These are phyloP conservation scores for Chaetothyriales sp. DNA, from an alignment of 2,329 filamentous ascomycete species.

Conservation along the genomic window DNA sequence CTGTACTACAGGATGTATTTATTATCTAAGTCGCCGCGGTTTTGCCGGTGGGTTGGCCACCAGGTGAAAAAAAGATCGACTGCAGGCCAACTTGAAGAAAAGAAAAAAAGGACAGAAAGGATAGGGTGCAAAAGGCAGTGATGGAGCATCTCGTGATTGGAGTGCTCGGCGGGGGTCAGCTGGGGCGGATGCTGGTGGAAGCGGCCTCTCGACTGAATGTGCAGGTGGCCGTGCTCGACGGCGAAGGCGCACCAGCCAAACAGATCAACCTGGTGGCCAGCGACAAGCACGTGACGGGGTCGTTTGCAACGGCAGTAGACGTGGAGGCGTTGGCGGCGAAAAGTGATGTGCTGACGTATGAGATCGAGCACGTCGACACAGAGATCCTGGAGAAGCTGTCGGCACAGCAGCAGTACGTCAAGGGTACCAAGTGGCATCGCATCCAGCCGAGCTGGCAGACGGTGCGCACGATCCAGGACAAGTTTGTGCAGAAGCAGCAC, in stretches of 20 bases:
- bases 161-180: conserved; percentile 52
- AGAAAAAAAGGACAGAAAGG: neutral
- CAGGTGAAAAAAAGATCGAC: neutral
- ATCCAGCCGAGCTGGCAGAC: conserved; percentile 69
- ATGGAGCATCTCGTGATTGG: conserved; percentile 27
- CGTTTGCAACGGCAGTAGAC: conserved; percentile 66
- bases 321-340: conserved; percentile 58
- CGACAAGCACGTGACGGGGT: conserved; percentile 56
- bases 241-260: conserved; percentile 60
- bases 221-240: conserved; percentile 66
- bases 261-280: conserved; percentile 55
- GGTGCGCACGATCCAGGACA: conserved; percentile 71
- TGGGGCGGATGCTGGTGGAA: conserved; percentile 89
- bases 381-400: conserved; percentile 68
- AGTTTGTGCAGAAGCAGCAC: conserved; percentile 69
- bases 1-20: no score
- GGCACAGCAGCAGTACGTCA: conserved; percentile 18
- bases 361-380: conserved; percentile 82
- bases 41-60: neutral
- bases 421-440: conserved; percentile 20
- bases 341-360: conserved; percentile 71
- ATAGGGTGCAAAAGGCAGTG: neutral
- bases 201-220: conserved; percentile 69
- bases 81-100: neutral
- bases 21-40: neutral